Base-by-base conservation (phyloP, 2,329 filamentous ascomycete genomes). In the Penicillium sp. region DNA sequence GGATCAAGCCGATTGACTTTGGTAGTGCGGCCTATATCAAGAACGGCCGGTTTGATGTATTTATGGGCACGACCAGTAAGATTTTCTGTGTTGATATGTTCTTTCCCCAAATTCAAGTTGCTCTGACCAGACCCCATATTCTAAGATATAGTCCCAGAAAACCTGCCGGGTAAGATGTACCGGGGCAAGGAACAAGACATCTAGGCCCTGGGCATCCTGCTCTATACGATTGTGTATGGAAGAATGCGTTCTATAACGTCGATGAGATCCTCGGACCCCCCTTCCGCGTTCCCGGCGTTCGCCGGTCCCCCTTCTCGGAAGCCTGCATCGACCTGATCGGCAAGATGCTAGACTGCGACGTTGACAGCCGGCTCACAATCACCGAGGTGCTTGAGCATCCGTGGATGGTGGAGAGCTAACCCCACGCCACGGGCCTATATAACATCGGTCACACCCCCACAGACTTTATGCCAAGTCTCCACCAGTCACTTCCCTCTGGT, bases 211-310 rank as follows among this genome's bases (percentile, higher is more conserved):
- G 95, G 95, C 26, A 98, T 99, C 71, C 85, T 99, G 30, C 86
- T 99, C 14, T 99, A 99, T 81, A 99, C 95, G 30, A 97, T 99
- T 73, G 91, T 98, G 72, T 99, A 99, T 84, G 98, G 80, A 95
- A 99, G 80, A 99, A 99, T 73, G 94, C 95, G 0, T 99, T 97
- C 78, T 98, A 98, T 84, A 96, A 91, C 78, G 95, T 98, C 71
- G 95, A 99, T 76, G 95, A 99, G 82, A 99, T 99, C 73, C 96
- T 98, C 86, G 95, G 99, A 75, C 93, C 94, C 72, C 94, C 97
- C 70, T 82, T 99, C 61, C 87, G 95, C 52, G 89, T 99, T 30
- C 95, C 95, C 0, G 97, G 79, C 64, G 66, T 81, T 22, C 19
- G 19, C 19, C 19, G 19, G 19, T 19, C 19, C 19, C 79, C 79